Conservation (phyloP, 257 asterid genomes). For the Solanum lycopersicoides region DNA sequence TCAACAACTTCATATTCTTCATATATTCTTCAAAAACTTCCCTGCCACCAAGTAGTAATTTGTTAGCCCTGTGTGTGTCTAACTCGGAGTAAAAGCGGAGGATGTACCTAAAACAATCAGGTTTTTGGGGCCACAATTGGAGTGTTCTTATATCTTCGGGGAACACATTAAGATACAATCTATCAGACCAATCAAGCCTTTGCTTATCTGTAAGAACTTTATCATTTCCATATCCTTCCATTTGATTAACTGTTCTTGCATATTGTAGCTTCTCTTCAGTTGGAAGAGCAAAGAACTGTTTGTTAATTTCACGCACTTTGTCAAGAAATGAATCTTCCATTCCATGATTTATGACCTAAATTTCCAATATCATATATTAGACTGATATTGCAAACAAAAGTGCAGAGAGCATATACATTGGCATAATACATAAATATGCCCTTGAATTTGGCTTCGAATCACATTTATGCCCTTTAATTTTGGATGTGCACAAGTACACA, state of each 20-base stretch:
- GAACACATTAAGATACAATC: constrained; percentile 78
- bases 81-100: background rate
- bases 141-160: constrained; percentile 53
- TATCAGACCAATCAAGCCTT: constrained; percentile 84
- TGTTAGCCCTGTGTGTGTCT: background rate
- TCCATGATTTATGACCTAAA: constrained; percentile 78
- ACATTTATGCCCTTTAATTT: too few species aligned
- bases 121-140: constrained; percentile 71
- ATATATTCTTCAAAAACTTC: too few species aligned
- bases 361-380: background rate
- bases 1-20: too few species aligned
- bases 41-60: background rate
- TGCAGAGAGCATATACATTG: background rate
- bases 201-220: constrained; percentile 86
- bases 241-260: constrained; percentile 68
- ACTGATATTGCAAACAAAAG: background rate
- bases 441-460: too few species aligned
- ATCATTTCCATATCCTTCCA: constrained; percentile 93
- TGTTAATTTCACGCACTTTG: constrained; percentile 48
- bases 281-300: constrained; percentile 73
- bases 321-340: constrained; percentile 49
- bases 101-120: constrained; percentile 56
- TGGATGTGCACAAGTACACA: too few species aligned
- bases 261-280: constrained; percentile 84
- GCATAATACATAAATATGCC: too few species aligned